phyloP scores from a whole-genome alignment of 768 basidiomycete genomes.

The Psilocybe tampanensis region DNA sequence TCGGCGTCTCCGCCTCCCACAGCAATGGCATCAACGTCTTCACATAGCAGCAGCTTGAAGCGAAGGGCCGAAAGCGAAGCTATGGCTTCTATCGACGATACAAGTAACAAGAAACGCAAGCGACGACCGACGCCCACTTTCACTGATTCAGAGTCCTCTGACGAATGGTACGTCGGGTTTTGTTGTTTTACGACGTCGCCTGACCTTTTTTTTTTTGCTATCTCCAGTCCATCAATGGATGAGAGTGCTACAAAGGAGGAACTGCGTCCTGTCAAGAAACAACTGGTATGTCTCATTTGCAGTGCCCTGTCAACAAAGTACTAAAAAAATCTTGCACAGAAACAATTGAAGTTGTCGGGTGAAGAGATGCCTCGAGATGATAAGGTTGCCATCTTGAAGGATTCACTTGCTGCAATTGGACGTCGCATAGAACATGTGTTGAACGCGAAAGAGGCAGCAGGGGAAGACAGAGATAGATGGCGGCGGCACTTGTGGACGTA shows the following conservation, averaged over 20 bases:
- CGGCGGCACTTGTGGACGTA: slow-evolving; percentile 96
- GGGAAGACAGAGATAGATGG: slow-evolving; percentile 87
- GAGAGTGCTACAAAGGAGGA: slow-evolving; percentile 92
- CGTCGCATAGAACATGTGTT: slow-evolving; percentile 87
- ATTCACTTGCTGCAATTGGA: slow-evolving; percentile 93
- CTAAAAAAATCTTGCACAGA: slow-evolving; percentile 45
- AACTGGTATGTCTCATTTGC: slow-evolving; percentile 60
- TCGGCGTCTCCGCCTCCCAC: slow-evolving; percentile 79
- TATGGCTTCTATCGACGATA: slow-evolving; percentile 77
- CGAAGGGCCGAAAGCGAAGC: slow-evolving; percentile 87
- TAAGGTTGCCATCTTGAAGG: slow-evolving; percentile 94
- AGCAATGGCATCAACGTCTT: slow-evolving; percentile 69
- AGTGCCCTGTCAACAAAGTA: slow-evolving; percentile 7
- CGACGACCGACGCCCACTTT: slow-evolving; percentile 95
- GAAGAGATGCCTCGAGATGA: slow-evolving; percentile 94
- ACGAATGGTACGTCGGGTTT: slow-evolving; percentile 71
- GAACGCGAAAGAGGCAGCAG: slow-evolving; percentile 70
- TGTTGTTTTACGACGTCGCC: background rate
- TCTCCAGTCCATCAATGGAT: slow-evolving; percentile 92
- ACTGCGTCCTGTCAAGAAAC: slow-evolving; percentile 94
- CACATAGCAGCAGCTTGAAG: slow-evolving; percentile 61
- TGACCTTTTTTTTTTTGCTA: slow-evolving; percentile 4
- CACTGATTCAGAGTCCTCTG: slow-evolving; percentile 92
- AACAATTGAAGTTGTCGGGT: slow-evolving; percentile 92
- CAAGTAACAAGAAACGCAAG: slow-evolving; percentile 75